Evolutionary conservation across 2,329 filamentous ascomycete genomes (phyloP).

Genomic region (Penicillium freii): DNA sequence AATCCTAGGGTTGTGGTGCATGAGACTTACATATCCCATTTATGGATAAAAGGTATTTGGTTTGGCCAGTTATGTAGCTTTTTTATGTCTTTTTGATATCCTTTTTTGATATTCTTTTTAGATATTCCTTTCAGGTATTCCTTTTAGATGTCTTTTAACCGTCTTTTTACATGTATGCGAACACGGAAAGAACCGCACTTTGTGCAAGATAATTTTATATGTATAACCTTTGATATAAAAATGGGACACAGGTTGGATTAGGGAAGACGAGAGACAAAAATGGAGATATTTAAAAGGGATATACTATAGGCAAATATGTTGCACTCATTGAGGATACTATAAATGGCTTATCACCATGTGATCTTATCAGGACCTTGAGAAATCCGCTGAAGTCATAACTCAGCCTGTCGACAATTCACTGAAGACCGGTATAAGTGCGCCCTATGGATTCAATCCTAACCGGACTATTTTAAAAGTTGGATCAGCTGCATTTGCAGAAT

Average conservation of each 20-base stretch:
- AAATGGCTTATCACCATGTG: conserved; percentile 20
- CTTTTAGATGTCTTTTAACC: no score
- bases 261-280: neutral
- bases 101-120: no score
- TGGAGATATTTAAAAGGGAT: neutral
- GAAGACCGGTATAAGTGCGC: neutral
- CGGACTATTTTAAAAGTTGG: no score
- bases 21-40: neutral
- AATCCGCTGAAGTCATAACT: conserved; percentile 12
- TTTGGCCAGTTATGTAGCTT: no score
- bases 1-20: neutral
- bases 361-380: conserved; percentile 14
- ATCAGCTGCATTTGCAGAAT: conserved; percentile 4
- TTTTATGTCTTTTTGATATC: no score
- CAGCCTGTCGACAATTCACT: neutral
- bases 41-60: neutral
- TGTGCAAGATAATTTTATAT: no score
- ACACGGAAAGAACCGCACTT: no score
- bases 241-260: neutral
- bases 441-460: neutral
- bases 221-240: neutral
- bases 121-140: no score
- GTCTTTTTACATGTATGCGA: no score
- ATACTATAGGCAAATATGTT: neutral
- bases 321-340: neutral